A percentile compares a stretch with the other conserved stretches of the same genome.
phyloP scores from a whole-genome alignment of 805 yeast genomes.

The Priceomyces haplophilus region DNA sequence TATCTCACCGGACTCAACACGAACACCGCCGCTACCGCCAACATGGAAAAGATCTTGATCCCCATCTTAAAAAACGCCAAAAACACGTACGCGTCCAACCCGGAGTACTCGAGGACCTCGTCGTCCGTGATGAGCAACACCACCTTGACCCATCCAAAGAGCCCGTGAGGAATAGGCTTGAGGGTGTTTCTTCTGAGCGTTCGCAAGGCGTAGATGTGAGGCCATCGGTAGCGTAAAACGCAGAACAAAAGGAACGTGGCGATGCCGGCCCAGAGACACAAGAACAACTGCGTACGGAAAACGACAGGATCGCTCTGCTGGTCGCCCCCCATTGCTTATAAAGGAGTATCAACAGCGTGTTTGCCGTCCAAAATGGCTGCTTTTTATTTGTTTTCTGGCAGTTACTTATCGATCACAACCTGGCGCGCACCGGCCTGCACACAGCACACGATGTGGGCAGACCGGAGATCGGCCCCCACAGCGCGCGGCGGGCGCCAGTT shows the following conservation, averaged over 20 bases:
- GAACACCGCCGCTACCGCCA: constrained; percentile 55
- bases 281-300: constrained; percentile 51
- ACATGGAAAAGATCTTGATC: constrained; percentile 60
- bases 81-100: constrained; percentile 77
- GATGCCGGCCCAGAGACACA: constrained; percentile 48
- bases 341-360: no score
- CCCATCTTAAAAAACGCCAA: constrained; percentile 57
- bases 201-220: constrained; percentile 55
- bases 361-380: no score
- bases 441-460: no score
- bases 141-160: constrained; percentile 77
- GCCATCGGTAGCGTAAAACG: constrained; percentile 50
- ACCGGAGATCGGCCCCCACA: no score
- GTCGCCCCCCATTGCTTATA: constrained; percentile 6
- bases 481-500: no score
- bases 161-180: constrained; percentile 42
- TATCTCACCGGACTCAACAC: constrained; percentile 38
- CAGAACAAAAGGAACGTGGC: constrained; percentile 49
- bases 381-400: no score
- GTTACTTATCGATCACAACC: no score
- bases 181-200: constrained; percentile 46
- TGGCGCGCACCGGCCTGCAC: no score
- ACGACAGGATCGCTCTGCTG: constrained; percentile 24
- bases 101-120: constrained; percentile 81
- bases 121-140: constrained; percentile 65